Percentiles rank a stretch among this genome's conserved stretches.
phyloP scores from a whole-genome alignment of 176 grass and related monocot genomes.

The Lolium perenne region DNA sequence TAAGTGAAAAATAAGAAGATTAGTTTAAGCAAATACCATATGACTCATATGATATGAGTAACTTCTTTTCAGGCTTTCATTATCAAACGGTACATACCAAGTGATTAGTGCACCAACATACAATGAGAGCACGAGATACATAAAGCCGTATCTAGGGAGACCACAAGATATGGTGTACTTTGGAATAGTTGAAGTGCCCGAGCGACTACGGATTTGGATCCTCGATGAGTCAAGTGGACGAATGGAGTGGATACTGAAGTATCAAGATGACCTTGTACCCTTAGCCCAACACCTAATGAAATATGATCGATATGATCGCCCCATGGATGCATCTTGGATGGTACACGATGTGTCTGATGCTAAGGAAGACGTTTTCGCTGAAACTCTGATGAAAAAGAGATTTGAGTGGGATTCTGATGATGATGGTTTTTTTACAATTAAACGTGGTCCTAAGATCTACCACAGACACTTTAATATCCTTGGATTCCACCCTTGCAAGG shows the following conservation, averaged over 20 bases:
- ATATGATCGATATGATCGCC: no score
- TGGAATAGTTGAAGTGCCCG: background rate
- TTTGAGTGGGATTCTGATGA: slow-evolving; percentile 33
- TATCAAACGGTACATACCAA: background rate
- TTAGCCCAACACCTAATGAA: no score
- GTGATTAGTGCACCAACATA: background rate
- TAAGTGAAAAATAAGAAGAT: no score
- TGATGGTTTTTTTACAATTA: background rate
- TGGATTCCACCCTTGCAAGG: slow-evolving; percentile 23
- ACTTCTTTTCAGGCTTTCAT: background rate
- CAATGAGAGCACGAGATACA: background rate
- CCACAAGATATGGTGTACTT: background rate
- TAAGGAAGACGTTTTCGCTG: background rate
- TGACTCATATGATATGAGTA: no score
- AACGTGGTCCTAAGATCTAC: background rate
- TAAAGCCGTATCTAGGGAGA: background rate
- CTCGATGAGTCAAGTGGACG: background rate
- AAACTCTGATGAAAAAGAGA: background rate
- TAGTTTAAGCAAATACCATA: no score
- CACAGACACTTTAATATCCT: background rate
- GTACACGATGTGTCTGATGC: background rate
- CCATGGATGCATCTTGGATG: background rate
- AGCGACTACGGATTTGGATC: background rate
- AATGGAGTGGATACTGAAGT: no score
- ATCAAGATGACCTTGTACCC: no score